Evolutionary conservation across 148 eudicot genomes (phyloP), one percentile per base, ranked within the genome.

Genomic region (Camellia japonica): DNA sequence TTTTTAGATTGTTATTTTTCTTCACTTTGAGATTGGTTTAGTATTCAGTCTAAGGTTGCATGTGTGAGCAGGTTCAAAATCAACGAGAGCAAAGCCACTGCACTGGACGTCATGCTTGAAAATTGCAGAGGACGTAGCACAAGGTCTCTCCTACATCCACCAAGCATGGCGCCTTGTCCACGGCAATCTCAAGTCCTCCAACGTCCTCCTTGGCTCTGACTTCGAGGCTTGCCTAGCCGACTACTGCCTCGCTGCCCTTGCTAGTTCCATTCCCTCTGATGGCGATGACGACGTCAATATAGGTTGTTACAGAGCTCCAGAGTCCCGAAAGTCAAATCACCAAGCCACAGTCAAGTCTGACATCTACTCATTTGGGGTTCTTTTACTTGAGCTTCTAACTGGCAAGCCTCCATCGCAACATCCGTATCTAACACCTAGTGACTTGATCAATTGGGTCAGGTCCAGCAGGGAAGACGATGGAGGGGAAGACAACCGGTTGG

Each of bases 201-300:
- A 74, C 51, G 65, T 74, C 65, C 77, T 74, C 77, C 77, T 74
- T 1, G 77, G 77, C 77, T 58, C 77, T 7, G 77, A 74, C 52
- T 74, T 74, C 51, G 77, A 74, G 54, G 73, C 73, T 11, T 69
- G 73, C 18, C 73, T 74, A 4, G 8, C 65, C 5, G 77, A 74
- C 49, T 74, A 74, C 77, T 74, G 77, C 52, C 77, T 74, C 7
- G 47, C 65, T 9, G 77, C 51, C 65, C 66, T 74, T 51, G 2
- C 66, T 65, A 58, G 9, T 7, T 3, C 77, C 76, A 0, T n/a
- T 38, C 1, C 49, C 49, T n/a, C 4, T 43, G 10, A 23, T 13
- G 42, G 10, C 13, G 12, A 3, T 19, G 23, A 6, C 0, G 72
- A 68, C 10, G 12, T 46, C 23, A 18, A 7, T 49, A 15, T 11